Evolutionary conservation across 2,329 filamentous ascomycete genomes (phyloP).

Genomic region (Zymoseptoria passerinii): DNA sequence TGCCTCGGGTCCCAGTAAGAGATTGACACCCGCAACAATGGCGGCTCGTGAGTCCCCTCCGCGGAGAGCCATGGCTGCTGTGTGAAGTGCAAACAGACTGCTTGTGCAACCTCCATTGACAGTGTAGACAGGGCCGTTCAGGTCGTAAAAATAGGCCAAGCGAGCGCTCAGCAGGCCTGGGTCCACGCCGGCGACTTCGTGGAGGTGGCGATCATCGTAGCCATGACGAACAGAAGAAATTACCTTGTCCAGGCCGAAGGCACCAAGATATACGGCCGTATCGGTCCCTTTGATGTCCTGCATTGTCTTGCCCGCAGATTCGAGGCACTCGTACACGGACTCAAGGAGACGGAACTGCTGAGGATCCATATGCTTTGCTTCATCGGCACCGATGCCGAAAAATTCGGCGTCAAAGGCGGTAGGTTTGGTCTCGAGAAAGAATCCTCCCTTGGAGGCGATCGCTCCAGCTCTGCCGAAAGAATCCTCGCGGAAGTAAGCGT

Average conservation of each 20-base stretch:
- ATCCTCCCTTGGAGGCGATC: constrained; percentile 2
- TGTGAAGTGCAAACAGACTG: neutral
- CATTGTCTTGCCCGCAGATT: constrained; percentile 5
- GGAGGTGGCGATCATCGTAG: neutral
- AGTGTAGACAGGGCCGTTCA: constrained; percentile 1
- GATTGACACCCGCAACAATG: constrained; percentile 1
- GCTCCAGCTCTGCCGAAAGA: neutral
- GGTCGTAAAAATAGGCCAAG: neutral
- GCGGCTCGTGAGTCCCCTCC: neutral
- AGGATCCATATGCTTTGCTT: constrained; percentile 17
- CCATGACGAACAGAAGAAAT: neutral
- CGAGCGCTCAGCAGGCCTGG: neutral
- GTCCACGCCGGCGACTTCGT: neutral
- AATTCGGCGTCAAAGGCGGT: constrained; percentile 15
- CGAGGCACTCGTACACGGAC: constrained; percentile 6
- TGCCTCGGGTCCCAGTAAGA: constrained; percentile 2
- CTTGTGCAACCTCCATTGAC: neutral
- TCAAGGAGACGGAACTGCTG: constrained; percentile 16
- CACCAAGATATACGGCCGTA: constrained; percentile 8
- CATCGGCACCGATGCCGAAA: constrained; percentile 11
- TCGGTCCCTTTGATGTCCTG: constrained; percentile 2
- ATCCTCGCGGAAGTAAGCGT: neutral
- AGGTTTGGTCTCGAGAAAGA: constrained; percentile 13
- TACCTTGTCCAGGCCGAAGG: constrained; percentile 3
- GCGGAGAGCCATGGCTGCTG: neutral